Conservation (phyloP, 2,329 filamentous ascomycete genomes). For the Alternaria tenuissima region DNA sequence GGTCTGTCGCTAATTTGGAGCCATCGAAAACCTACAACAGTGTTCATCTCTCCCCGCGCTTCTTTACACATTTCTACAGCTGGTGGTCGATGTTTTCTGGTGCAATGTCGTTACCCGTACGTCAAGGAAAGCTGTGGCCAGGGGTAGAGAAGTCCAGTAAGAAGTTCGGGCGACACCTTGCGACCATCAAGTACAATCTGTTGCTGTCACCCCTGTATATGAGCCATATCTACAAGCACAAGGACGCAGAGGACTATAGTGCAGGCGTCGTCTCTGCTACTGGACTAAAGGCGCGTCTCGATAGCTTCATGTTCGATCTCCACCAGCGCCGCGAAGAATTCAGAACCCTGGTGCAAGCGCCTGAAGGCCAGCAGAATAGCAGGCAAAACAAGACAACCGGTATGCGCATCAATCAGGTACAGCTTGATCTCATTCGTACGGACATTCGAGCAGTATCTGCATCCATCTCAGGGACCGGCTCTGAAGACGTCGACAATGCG, state of each 20-base stretch:
- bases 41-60: constrained; percentile 90
- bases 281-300: constrained; percentile 93
- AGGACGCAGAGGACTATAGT: constrained; percentile 86
- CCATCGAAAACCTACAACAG: constrained; percentile 94
- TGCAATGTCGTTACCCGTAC: constrained; percentile 91
- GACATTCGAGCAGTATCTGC: constrained; percentile 95
- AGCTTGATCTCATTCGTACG: constrained; percentile 88
- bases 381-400: constrained; percentile 83
- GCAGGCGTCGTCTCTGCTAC: constrained; percentile 86
- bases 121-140: constrained; percentile 90
- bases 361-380: constrained; percentile 61
- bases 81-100: constrained; percentile 99
- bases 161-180: constrained; percentile 95
- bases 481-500: constrained; percentile 74
- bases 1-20: constrained; percentile 77
- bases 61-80: constrained; percentile 97
- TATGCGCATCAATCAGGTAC: constrained; percentile 95
- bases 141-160: constrained; percentile 96
- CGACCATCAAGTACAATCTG: constrained; percentile 98
- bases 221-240: constrained; percentile 98
- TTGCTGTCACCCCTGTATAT: constrained; percentile 91
- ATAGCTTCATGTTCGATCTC: constrained; percentile 96
- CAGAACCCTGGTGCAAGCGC: constrained; percentile 78
- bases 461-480: constrained; percentile 80
- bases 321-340: constrained; percentile 95